Evolutionary conservation across 257 asterid species (phyloP), one percentile per base, ranked within the genome.

Genomic region (Solanum bulbocastanum): DNA sequence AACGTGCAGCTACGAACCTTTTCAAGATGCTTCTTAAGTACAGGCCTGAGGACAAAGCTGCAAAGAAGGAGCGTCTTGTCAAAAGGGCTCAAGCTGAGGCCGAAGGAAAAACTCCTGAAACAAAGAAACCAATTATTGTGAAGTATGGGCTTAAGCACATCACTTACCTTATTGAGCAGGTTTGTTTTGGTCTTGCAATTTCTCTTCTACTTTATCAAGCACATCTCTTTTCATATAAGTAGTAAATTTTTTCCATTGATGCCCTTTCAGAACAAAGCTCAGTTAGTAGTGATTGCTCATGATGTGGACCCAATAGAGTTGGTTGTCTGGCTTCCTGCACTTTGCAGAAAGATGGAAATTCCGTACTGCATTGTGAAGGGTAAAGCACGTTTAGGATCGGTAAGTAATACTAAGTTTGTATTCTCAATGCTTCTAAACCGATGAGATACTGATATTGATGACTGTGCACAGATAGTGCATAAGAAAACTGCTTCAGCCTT

Each of bases 361-460:
- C 94, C 94, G 14, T 92, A 90, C 79, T 92, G 94, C 88, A 90
- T 92, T 82, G 94, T 92, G 66, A 91, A 89, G 88, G 93, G 93
- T 6, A 91, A 91, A 85, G 81, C 93, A 10, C 87, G 93, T 27
- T 36, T 88, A 86, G 91, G 92, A 14, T 66, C 91, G 2, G 93
- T 91, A 42, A 91, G 91, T 84, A 18, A 12, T 44, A 27, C 22
- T 6, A 3, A 44, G 49, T 46, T 20, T 35, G 6, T 44, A 4
- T 8, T 44, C 66, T 44, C 1, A 44, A 79, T 44, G 27, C 84
- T 44, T 79, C 40, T 2, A 1, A 18, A 79, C 27, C 5, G 1
- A 79, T 79, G 1, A 44, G 40, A 27, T 27, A 4, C 66, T 79
- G 6, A 16, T 56, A 56, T 13, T 35, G 27, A 72, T 72, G 5